phyloP scores from a whole-genome alignment of 805 yeast species.

The Sungouiella thailandica region DNA sequence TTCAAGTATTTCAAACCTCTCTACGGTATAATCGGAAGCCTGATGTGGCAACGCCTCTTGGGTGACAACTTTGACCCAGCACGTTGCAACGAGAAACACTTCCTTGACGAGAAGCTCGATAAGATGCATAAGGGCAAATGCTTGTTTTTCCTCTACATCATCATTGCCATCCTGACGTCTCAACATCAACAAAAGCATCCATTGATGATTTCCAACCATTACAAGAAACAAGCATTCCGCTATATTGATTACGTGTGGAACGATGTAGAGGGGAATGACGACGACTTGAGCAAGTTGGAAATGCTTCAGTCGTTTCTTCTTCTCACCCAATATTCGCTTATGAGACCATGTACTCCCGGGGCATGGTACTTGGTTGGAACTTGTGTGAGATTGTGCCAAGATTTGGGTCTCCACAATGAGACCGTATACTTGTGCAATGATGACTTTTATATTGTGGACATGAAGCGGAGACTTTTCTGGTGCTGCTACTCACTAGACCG shows the following conservation, averaged over 20 bases:
- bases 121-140: slow-evolving; percentile 3
- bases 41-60: slow-evolving; percentile 1
- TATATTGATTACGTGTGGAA: slow-evolving; percentile 11
- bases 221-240: slow-evolving; percentile 9
- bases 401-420: slow-evolving; percentile 13
- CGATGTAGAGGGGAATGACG: slow-evolving; percentile 1
- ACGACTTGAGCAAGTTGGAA: slow-evolving; percentile 9
- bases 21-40: slow-evolving; percentile 6
- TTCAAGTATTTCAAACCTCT: slow-evolving; percentile 12
- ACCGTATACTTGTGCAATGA: slow-evolving; percentile 2
- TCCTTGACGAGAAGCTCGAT: not conserved
- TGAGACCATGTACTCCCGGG: slow-evolving; percentile 17
- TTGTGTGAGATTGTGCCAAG: slow-evolving; percentile 11
- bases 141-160: slow-evolving; percentile 12
- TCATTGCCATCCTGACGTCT: slow-evolving; percentile 15
- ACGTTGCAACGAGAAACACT: slow-evolving; percentile 1
- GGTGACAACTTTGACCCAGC: slow-evolving; percentile 2
- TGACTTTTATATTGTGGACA: slow-evolving; percentile 4
- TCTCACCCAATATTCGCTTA: slow-evolving; percentile 14
- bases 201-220: slow-evolving; percentile 4
- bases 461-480: slow-evolving; percentile 10
- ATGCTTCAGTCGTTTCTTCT: slow-evolving; percentile 13
- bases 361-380: slow-evolving; percentile 17
- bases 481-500: slow-evolving; percentile 8
- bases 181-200: slow-evolving; percentile 12